These are phyloP conservation scores for Zymoseptoria crescenta DNA, from an alignment of 2,329 filamentous ascomycete genomes.

Conservation along the genomic window DNA sequence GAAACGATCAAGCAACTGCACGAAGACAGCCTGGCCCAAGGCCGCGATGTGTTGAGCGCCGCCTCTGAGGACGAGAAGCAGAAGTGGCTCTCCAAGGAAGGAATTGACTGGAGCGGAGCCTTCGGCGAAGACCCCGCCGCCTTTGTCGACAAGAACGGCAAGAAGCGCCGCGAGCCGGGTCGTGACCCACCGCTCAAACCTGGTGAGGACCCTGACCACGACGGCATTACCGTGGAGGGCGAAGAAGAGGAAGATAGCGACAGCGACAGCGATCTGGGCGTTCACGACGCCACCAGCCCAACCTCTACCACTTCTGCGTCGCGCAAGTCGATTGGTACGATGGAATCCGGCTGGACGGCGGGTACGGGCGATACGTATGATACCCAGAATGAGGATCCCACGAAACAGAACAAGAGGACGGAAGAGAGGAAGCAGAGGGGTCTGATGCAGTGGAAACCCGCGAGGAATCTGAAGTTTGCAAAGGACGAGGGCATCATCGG, in stretches of 20 bases:
- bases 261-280: constrained; percentile 43
- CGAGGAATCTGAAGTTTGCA: constrained; percentile 76
- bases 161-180: constrained; percentile 51
- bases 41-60: constrained; percentile 70
- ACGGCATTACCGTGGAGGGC: constrained; percentile 36
- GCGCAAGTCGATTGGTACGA: constrained; percentile 22
- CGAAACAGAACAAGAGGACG: constrained; percentile 57
- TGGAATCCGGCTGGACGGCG: constrained; percentile 28
- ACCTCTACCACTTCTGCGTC: constrained; percentile 17
- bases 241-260: constrained; percentile 36
- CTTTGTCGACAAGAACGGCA: constrained; percentile 46
- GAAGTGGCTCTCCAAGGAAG: constrained; percentile 71
- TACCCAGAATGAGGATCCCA: constrained; percentile 49
- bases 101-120: constrained; percentile 78
- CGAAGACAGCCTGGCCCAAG: constrained; percentile 69
- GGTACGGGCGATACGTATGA: constrained; percentile 24
- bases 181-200: constrained; percentile 42
- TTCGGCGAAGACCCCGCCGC: constrained; percentile 69
- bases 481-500: constrained; percentile 82
- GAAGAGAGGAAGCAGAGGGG: constrained; percentile 81
- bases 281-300: constrained; percentile 46
- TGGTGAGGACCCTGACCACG: constrained; percentile 39
- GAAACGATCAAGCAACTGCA: constrained; percentile 67
- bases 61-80: constrained; percentile 64
- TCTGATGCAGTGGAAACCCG: constrained; percentile 90